Base-by-base conservation (phyloP, 2,329 filamentous ascomycete species). In the Exophiala mesophila region DNA sequence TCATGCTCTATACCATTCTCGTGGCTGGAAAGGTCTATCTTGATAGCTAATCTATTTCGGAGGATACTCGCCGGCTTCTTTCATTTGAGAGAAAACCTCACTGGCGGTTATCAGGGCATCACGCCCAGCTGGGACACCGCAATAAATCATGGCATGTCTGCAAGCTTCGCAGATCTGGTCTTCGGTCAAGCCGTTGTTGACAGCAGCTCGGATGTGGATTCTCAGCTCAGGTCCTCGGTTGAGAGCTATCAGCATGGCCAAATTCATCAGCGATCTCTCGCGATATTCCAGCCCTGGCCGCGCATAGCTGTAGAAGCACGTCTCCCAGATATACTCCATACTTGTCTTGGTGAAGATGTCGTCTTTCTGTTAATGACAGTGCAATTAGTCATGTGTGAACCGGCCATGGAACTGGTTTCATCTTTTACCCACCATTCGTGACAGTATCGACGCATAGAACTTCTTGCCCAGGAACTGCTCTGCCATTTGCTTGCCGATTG, bases 241-340 rank as follows among this genome's bases (percentile, higher is more conserved):
- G n/a, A 31, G 17, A 12, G 29, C 29, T 13, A 31, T 16, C 29
- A 31, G 13, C 29, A 31, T 31, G n/a, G 17, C 29, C 13, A 31
- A 13, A 31, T 31, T 31, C 29, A 31, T 31, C 29, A 31, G 17
- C 13, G 29, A 12, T 16, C 29, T 12, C n/a, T 31, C 29, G n/a
- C 29, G 13, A 12, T 16, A 31, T 16, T 31, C 5, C 17, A 31
- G 17, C 7, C n/a, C 13, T 13, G 29, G 29, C n/a, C 29, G 29
- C 17, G 29, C 29, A 31, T 31, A 31, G 7, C n/a, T 13, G 12
- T 77, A 78, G 78, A 78, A 83, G 63, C 73, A 76, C 58, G 69
- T 75, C 60, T 82, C 78, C 1, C 77, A 81, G 2, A 80, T 13
- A 31, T 13, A 31, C 17, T 31, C 5, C 29, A 31, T 31, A 13